Conservation (phyloP, 257 asterid species). For the Solanum appendiculatum region DNA sequence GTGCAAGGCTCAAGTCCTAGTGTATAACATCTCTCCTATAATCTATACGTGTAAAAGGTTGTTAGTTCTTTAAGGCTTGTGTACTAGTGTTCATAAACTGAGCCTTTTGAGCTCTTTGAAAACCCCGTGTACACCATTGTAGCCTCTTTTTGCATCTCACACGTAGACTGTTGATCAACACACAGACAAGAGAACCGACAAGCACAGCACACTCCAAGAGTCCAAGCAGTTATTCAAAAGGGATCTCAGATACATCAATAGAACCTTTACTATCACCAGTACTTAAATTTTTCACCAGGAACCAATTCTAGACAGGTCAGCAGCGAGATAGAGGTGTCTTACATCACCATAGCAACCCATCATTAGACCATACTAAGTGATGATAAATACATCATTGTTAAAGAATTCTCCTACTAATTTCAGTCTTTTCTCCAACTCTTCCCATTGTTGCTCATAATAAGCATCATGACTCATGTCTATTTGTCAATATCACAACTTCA, state of each 20-base stretch:
- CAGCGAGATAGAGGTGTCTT: neutral
- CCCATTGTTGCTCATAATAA: neutral
- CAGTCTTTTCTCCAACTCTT: neutral
- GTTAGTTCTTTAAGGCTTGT: neutral
- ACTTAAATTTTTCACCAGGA: neutral
- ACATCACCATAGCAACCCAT: neutral
- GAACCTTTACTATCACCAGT: neutral
- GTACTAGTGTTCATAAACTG: neutral
- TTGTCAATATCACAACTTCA: neutral
- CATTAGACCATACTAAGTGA: neutral
- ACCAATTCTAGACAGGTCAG: neutral
- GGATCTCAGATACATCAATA: neutral
- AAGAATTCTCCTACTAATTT: neutral
- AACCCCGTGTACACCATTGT: neutral
- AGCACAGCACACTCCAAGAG: neutral
- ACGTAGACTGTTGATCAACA: neutral
- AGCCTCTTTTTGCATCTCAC: neutral
- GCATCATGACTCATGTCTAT: neutral
- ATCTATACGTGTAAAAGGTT: neutral
- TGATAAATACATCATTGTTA: neutral
- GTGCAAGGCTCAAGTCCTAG: neutral
- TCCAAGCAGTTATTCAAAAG: neutral
- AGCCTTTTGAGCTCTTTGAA: neutral
- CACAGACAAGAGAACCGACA: neutral
- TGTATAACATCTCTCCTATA: neutral